phyloP scores from a whole-genome alignment of 768 basidiomycete genomes.

The Cytidiella melzeri region DNA sequence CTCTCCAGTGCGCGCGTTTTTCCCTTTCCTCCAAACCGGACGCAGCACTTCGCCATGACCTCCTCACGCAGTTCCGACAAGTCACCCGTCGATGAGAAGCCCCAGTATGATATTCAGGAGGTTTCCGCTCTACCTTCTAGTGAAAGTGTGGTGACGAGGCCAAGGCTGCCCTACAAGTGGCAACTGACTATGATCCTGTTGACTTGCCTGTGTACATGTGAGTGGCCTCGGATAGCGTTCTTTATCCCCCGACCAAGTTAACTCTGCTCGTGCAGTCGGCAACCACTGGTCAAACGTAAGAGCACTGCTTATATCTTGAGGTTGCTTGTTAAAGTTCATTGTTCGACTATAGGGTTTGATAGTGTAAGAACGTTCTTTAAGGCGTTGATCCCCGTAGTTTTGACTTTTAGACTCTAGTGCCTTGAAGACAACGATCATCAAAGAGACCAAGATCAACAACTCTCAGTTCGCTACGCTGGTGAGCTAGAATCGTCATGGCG shows the following conservation, averaged over 20 bases:
- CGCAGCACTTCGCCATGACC: constrained; percentile 8
- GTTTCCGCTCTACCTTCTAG: background rate
- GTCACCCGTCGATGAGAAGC: constrained; percentile 15
- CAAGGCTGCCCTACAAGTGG: constrained; percentile 30
- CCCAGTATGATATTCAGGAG: constrained; percentile 6
- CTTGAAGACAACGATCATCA: constrained; percentile 37
- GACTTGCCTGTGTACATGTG: constrained; percentile 37
- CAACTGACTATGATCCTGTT: constrained; percentile 29
- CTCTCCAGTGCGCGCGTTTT: constrained; percentile 8
- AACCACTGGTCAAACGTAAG: constrained; percentile 39
- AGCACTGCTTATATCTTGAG: too few species aligned
- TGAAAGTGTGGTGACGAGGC: constrained; percentile 14
- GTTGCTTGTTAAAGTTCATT: background rate
- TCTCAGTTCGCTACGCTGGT: constrained; percentile 38
- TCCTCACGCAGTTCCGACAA: constrained; percentile 12
- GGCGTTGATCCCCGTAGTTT: background rate
- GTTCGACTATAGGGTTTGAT: constrained; percentile 29
- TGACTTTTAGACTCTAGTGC: constrained; percentile 19
- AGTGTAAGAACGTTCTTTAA: constrained; percentile 22
- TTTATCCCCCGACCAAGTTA: background rate
- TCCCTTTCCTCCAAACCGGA: background rate
- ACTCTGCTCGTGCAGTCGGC: constrained; percentile 25
- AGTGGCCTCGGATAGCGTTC: constrained; percentile 12
- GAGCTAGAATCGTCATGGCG: constrained; percentile 2
- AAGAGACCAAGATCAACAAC: constrained; percentile 37